Evolutionary conservation across 1,284 basidiomycete species (phyloP).

Genomic region (Schizophyllum commune): DNA sequence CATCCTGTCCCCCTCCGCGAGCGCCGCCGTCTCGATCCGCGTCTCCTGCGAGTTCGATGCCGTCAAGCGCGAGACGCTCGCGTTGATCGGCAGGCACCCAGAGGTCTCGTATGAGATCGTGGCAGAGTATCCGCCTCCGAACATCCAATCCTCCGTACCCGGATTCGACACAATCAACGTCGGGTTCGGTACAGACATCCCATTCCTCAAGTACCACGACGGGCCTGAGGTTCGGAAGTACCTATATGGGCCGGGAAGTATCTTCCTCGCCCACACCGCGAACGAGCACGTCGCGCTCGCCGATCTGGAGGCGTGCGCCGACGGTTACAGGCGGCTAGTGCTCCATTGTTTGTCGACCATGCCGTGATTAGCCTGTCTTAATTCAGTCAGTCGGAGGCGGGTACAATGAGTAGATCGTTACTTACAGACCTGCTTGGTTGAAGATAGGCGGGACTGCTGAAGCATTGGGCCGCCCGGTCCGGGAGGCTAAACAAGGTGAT

Average conservation of each 20-base stretch:
- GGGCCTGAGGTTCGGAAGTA: not conserved
- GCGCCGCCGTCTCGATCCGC: conserved; percentile 7
- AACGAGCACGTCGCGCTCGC: not conserved
- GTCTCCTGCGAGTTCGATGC: conserved; percentile 5
- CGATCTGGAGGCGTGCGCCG: not conserved
- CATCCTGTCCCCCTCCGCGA: conserved; percentile 5
- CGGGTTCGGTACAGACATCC: conserved; percentile 7
- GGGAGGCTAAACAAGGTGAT: too few species aligned
- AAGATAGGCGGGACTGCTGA: too few species aligned
- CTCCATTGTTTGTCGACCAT: not conserved
- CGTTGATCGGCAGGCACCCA: not conserved
- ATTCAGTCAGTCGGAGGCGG: not conserved
- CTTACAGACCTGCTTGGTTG: too few species aligned
- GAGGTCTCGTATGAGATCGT: conserved; percentile 3
- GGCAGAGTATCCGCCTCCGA: conserved; percentile 6
- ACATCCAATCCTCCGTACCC: conserved; percentile 4
- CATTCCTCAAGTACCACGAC: conserved; percentile 1
- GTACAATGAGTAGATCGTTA: too few species aligned
- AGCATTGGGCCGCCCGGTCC: too few species aligned
- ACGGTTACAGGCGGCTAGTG: conserved; percentile 2
- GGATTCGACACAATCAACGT: conserved; percentile 8
- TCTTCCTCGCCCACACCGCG: conserved; percentile 5
- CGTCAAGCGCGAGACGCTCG: conserved; percentile 1
- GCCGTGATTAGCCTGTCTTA: not conserved
- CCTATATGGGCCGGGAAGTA: conserved; percentile 5